Conservation (phyloP, 2,329 filamentous ascomycete genomes). For the Neofusicoccum ribis region DNA sequence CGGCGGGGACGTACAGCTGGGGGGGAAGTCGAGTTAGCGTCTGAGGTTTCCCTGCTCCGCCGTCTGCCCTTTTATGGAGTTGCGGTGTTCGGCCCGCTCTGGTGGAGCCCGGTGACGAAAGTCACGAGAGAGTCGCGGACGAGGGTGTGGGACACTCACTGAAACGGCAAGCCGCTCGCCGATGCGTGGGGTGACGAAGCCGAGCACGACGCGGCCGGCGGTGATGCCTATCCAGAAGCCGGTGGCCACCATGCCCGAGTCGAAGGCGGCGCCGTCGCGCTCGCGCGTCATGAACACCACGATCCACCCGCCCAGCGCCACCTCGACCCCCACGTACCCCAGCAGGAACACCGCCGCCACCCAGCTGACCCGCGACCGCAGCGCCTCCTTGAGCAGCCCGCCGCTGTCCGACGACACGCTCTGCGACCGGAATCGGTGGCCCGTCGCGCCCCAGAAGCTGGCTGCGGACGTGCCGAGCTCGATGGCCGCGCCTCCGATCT, state of each 20-base stretch:
- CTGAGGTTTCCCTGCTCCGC: too few relatives aligned
- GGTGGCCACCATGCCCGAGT: conserved; percentile 22
- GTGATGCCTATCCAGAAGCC: conserved; percentile 26
- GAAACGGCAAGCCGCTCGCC: conserved; percentile 24
- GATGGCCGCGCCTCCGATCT: conserved; percentile 56
- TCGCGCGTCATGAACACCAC: conserved; percentile 84
- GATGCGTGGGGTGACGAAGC: conserved; percentile 23
- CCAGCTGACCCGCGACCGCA: conserved; percentile 64
- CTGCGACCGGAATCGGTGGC: conserved; percentile 55
- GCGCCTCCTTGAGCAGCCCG: conserved; percentile 52
- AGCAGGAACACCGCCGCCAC: conserved; percentile 71
- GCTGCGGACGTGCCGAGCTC: conserved; percentile 55
- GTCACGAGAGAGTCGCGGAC: not conserved
- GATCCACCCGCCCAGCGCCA: conserved; percentile 77
- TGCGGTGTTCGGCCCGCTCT: too few relatives aligned
- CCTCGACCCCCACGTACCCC: conserved; percentile 76
- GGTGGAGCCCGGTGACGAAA: too few relatives aligned
- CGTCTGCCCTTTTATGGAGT: too few relatives aligned
- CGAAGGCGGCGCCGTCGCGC: conserved; percentile 46
- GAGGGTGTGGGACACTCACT: conserved; percentile 2
- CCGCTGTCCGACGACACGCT: conserved; percentile 35
- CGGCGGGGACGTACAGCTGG: conserved; percentile 17
- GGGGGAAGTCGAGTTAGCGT: too few relatives aligned
- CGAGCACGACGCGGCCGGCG: conserved; percentile 21
- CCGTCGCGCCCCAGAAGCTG: conserved; percentile 66